Percentiles rank a stretch among this genome's conserved stretches.
phyloP scores from a whole-genome alignment of 2,329 filamentous ascomycete species.

The Exserohilum rostratum region DNA sequence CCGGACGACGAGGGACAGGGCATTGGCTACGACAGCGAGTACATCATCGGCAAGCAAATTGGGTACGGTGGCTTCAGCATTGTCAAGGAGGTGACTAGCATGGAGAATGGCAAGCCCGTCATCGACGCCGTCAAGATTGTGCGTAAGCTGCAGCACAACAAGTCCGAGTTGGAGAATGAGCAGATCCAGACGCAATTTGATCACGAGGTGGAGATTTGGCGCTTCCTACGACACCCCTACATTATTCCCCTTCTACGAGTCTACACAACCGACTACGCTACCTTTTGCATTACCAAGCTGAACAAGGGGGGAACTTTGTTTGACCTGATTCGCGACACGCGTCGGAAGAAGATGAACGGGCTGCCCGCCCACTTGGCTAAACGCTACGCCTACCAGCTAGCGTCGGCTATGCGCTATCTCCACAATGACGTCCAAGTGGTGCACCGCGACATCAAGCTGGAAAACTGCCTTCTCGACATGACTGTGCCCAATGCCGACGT shows the following conservation, averaged over 20 bases:
- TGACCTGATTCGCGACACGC: slow-evolving; percentile 64
- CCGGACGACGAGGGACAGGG: slow-evolving; percentile 72
- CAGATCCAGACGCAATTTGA: slow-evolving; percentile 70
- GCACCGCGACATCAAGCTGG: slow-evolving; percentile 71
- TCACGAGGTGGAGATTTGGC: slow-evolving; percentile 72
- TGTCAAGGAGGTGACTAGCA: slow-evolving; percentile 70
- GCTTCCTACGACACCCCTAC: slow-evolving; percentile 67
- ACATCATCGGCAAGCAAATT: slow-evolving; percentile 70
- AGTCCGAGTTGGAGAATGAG: slow-evolving; percentile 67
- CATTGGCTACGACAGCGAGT: slow-evolving; percentile 65
- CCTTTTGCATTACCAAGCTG: slow-evolving; percentile 70
- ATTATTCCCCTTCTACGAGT: slow-evolving; percentile 68
- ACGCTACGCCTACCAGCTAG: slow-evolving; percentile 67
- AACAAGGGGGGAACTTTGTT: slow-evolving; percentile 69
- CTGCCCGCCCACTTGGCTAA: slow-evolving; percentile 60
- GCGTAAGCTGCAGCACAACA: slow-evolving; percentile 62
- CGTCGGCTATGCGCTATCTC: slow-evolving; percentile 68
- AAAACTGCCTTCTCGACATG: slow-evolving; percentile 70
- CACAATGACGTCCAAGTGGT: slow-evolving; percentile 71
- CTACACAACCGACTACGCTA: slow-evolving; percentile 71
- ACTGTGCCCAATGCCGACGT: slow-evolving; percentile 54
- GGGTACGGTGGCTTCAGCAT: slow-evolving; percentile 70
- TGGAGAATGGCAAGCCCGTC: slow-evolving; percentile 59
- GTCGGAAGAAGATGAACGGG: slow-evolving; percentile 51
- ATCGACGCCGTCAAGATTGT: slow-evolving; percentile 73